phyloP scores from a whole-genome alignment of 1,284 basidiomycete genomes.

The Fomitopsis pinicola region DNA sequence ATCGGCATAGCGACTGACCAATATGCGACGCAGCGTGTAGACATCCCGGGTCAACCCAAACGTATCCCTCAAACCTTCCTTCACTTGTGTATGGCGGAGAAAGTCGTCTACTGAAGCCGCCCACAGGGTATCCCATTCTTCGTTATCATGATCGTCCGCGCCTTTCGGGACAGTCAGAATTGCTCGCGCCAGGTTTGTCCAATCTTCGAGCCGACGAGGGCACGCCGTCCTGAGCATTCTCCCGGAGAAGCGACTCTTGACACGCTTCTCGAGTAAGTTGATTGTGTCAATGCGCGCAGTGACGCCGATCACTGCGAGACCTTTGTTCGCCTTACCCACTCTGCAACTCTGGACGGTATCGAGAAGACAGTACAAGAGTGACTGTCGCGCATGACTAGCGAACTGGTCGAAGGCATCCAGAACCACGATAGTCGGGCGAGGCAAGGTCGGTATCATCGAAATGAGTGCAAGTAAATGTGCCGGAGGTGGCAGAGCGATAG shows the following conservation, averaged over 20 bases:
- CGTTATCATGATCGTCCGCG: slow-evolving; percentile 24
- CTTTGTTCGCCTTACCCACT: slow-evolving; percentile 49
- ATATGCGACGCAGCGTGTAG: slow-evolving; percentile 55
- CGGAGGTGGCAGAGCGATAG: slow-evolving; percentile 52
- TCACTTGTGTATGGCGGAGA: slow-evolving; percentile 41
- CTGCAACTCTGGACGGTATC: slow-evolving; percentile 74
- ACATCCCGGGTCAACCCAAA: slow-evolving; percentile 68
- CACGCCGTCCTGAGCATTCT: slow-evolving; percentile 77
- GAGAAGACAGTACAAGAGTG: slow-evolving; percentile 86
- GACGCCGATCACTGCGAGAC: slow-evolving; percentile 80
- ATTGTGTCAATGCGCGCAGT: slow-evolving; percentile 86
- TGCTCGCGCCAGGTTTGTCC: slow-evolving; percentile 44
- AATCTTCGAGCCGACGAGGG: slow-evolving; percentile 46
- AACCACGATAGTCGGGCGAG: slow-evolving; percentile 76
- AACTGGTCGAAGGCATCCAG: slow-evolving; percentile 92
- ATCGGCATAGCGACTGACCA: slow-evolving; percentile 45
- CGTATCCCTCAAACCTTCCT: slow-evolving; percentile 48
- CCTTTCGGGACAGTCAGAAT: slow-evolving; percentile 36
- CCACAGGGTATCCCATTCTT: slow-evolving; percentile 63
- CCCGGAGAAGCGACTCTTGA: slow-evolving; percentile 93
- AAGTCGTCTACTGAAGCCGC: slow-evolving; percentile 51
- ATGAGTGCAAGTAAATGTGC: slow-evolving; percentile 81
- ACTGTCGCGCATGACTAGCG: slow-evolving; percentile 83
- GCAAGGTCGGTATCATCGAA: slow-evolving; percentile 71
- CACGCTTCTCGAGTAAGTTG: slow-evolving; percentile 87